Conservation (phyloP, 768 basidiomycete genomes). For the Hericium erinaceus region DNA sequence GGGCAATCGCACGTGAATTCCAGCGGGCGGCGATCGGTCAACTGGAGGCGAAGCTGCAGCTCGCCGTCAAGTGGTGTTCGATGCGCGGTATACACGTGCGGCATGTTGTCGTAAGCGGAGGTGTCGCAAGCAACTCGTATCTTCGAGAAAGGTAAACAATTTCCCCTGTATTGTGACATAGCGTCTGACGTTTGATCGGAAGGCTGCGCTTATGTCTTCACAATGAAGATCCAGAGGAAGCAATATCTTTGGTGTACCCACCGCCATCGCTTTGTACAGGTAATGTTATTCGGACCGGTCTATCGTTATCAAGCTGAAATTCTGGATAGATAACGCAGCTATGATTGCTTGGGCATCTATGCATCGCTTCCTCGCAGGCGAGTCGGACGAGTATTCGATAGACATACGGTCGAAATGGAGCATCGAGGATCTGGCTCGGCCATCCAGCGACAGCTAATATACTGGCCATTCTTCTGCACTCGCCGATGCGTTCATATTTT, state of each 20-base stretch:
- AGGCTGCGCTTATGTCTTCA: conserved; percentile 26
- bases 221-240: conserved; percentile 5
- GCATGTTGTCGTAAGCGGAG: conserved; percentile 79
- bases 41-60: conserved; percentile 61
- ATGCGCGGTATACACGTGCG: conserved; percentile 33
- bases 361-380: conserved; percentile 58
- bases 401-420: conserved; percentile 68
- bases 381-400: conserved; percentile 54
- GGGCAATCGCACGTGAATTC: conserved; percentile 58
- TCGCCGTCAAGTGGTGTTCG: conserved; percentile 40
- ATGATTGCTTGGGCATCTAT: conserved; percentile 96
- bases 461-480: too few relatives aligned
- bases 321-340: conserved; percentile 74
- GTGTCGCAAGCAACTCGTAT: conserved; percentile 81
- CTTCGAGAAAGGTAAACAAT: conserved; percentile 49
- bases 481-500: too few relatives aligned
- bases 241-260: conserved; percentile 21
- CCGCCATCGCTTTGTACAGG: conserved; percentile 72
- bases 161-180: conserved; percentile 7
- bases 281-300: conserved; percentile 18
- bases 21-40: conserved; percentile 65
- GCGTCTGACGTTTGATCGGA: background rate
- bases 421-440: conserved; percentile 42
- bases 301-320: background rate
- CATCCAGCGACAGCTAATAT: too few relatives aligned